Base-by-base conservation (phyloP, 768 basidiomycete species). In the Leccinum arenicola region DNA sequence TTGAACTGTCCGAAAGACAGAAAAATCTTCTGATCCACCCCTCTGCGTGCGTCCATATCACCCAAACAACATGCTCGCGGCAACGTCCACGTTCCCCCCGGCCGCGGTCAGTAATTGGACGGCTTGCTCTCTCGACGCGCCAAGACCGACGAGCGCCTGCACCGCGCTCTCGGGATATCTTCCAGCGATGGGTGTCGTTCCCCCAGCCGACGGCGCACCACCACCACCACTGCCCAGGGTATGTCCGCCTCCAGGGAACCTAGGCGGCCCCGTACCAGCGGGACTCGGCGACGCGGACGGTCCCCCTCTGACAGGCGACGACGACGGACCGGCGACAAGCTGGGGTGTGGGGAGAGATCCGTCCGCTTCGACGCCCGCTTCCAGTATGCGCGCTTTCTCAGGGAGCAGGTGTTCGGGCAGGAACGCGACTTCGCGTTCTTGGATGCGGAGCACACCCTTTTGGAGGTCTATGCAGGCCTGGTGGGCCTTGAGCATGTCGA, bases 401-500 rank as follows among this genome's bases (percentile, higher is more conserved):
- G 95, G 96, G 4, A 99, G 81, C 74, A 98, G 92, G 72, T 99
- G 97, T 76, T 99, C 97, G 2, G 93, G 73, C 4, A 99, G 78
- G 80, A 99, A 99, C 17, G 75, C 74, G 9, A 99, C 88, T 73
- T 97, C 93, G 14, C 92, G 83, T 17, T 85, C 89, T 77, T 94
- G 91, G 52, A 99, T 98, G n/a, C 93, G 84, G 21, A 99, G 84
- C 12, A 91, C 90, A 63, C 87, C 85, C 73, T 93, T 93, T 65
- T 87, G 80, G 23, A 99, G 83, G 74, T 99, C 97, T 72, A 99
- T 98, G 68, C 87, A 91, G 6, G 95, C 96, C 70, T 97, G 95
- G 71, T 98, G 92, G 0, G 95, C 91, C 74, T 94, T 98, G 61
- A 98, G 84, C 97, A 98, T 98, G 80, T 99, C 97, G n/a, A 99